Evolutionary conservation across 2,329 filamentous ascomycete genomes (phyloP).

Genomic region (Xylaria sp.): DNA sequence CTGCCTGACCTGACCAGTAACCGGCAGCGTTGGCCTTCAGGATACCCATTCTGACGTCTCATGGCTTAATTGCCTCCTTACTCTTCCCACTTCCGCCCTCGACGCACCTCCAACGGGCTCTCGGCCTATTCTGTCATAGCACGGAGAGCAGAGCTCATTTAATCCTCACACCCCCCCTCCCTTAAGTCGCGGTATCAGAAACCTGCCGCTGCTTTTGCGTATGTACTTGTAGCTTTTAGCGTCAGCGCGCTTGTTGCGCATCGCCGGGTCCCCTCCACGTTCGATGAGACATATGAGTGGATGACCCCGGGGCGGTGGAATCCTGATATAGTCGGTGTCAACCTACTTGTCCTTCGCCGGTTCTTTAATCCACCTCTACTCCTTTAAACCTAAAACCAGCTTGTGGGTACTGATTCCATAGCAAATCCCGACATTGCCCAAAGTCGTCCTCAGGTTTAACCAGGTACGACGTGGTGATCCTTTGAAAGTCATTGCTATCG

Average conservation of each 20-base stretch:
- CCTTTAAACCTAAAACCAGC: constrained; percentile 27
- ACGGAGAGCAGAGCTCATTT: constrained; percentile 38
- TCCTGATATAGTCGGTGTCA: constrained; percentile 30
- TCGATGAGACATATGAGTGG: constrained; percentile 40
- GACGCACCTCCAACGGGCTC: constrained; percentile 40
- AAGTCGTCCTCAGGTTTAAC: constrained; percentile 27
- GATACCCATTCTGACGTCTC: constrained; percentile 45
- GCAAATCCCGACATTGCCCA: constrained; percentile 38
- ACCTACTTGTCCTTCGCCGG: constrained; percentile 24
- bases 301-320: constrained; percentile 32
- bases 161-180: constrained; percentile 37
- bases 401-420: constrained; percentile 20
- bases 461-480: constrained; percentile 28
- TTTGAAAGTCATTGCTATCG: constrained; percentile 20
- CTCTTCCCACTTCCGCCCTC: constrained; percentile 33
- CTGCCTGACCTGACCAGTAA: constrained; percentile 57
- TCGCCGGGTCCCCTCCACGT: constrained; percentile 36
- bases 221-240: constrained; percentile 45
- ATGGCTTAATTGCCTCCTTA: constrained; percentile 40
- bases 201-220: constrained; percentile 50
- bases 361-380: constrained; percentile 19
- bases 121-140: constrained; percentile 40
- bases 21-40: constrained; percentile 42
- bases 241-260: constrained; percentile 54
- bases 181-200: constrained; percentile 31